Evolutionary conservation across 495 filamentous ascomycete genomes (phyloP).

Genomic region (Penicillium canescens): DNA sequence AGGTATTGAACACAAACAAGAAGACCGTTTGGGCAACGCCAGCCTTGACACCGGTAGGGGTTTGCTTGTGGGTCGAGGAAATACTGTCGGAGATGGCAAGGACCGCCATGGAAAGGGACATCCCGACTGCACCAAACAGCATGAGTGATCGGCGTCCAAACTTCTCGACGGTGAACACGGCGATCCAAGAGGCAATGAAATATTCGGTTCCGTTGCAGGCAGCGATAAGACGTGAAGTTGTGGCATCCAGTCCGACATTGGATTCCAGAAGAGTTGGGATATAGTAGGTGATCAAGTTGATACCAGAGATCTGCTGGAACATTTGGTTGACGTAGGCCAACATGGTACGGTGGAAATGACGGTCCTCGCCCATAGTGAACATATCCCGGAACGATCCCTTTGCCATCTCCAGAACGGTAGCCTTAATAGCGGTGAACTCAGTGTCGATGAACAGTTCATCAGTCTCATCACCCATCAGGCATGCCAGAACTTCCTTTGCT

Average conservation of each 20-base stretch:
- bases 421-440: slow-evolving; percentile 73
- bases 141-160: slow-evolving; percentile 71
- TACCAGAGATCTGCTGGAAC: slow-evolving; percentile 77
- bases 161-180: slow-evolving; percentile 68
- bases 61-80: slow-evolving; percentile 21
- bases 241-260: slow-evolving; percentile 54
- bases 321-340: slow-evolving; percentile 76
- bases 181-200: slow-evolving; percentile 70
- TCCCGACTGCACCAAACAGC: slow-evolving; percentile 70
- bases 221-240: slow-evolving; percentile 64
- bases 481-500: slow-evolving; percentile 61
- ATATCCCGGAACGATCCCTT: slow-evolving; percentile 65
- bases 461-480: slow-evolving; percentile 53
- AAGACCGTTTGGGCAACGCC: slow-evolving; percentile 58
- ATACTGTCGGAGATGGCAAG: slow-evolving; percentile 53
- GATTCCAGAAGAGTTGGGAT: slow-evolving; percentile 63
- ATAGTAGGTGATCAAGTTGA: slow-evolving; percentile 78
- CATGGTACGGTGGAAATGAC: slow-evolving; percentile 71
- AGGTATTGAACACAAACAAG: slow-evolving; percentile 74
- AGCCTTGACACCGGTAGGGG: slow-evolving; percentile 29
- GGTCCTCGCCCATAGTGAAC: slow-evolving; percentile 70
- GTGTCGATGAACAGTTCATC: slow-evolving; percentile 57
- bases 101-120: slow-evolving; percentile 68
- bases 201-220: slow-evolving; percentile 75
- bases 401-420: slow-evolving; percentile 70